These are phyloP conservation scores for Lichtheimia ornata DNA, from an alignment of 371 early-diverging fungal genomes.

Conservation along the genomic window DNA sequence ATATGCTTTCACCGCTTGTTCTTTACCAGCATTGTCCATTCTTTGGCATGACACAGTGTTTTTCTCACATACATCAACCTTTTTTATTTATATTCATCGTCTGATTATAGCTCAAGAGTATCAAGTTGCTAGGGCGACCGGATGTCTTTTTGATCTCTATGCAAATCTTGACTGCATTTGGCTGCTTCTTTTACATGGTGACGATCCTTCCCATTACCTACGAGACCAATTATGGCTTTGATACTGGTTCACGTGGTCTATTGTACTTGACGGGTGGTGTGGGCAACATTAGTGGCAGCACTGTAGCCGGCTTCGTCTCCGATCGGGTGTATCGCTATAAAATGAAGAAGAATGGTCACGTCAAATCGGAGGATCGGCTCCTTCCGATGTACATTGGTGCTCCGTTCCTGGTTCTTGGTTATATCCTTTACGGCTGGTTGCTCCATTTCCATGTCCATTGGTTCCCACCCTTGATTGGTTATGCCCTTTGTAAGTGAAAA, in stretches of 20 bases:
- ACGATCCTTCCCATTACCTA: slow-evolving; percentile 49
- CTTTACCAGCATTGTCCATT: no score
- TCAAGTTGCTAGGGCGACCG: slow-evolving; percentile 21
- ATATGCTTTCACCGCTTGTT: no score
- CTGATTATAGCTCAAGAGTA: slow-evolving; percentile 28
- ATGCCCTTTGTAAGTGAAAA: slow-evolving; percentile 13
- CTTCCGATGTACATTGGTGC: slow-evolving; percentile 27
- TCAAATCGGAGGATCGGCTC: slow-evolving; percentile 23
- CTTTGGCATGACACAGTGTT: no score
- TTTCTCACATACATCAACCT: not conserved
- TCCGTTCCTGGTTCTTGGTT: slow-evolving; percentile 25
- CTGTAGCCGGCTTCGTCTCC: slow-evolving; percentile 39
- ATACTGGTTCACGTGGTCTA: slow-evolving; percentile 49
- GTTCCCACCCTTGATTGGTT: slow-evolving; percentile 31
- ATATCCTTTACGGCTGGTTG: slow-evolving; percentile 42
- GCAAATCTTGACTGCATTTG: slow-evolving; percentile 40
- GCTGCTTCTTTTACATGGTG: slow-evolving; percentile 51
- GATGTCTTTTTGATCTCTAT: slow-evolving; percentile 26
- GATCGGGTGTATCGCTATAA: slow-evolving; percentile 27
- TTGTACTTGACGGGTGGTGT: slow-evolving; percentile 53
- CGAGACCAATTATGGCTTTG: slow-evolving; percentile 35
- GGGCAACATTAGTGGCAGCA: slow-evolving; percentile 48
- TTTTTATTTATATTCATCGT: not conserved
- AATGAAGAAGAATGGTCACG: slow-evolving; percentile 15
- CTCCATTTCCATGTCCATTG: slow-evolving; percentile 23